A percentile compares a stretch with the other conserved stretches of the same genome.
phyloP scores from a whole-genome alignment of 2,329 filamentous ascomycete genomes.

The Beauveria bassiana region DNA sequence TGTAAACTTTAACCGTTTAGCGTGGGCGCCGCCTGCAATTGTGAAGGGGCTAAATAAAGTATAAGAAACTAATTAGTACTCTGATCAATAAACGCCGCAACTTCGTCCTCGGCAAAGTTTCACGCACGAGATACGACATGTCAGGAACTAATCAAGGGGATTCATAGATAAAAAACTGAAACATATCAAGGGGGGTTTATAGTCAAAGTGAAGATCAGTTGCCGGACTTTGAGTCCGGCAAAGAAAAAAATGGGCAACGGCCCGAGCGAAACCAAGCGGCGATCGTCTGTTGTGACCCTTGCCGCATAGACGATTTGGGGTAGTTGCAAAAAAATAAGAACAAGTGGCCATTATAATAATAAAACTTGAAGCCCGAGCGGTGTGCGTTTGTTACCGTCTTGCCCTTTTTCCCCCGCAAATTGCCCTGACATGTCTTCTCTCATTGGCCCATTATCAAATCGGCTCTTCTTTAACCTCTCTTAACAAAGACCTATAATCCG shows the following conservation, averaged over 20 bases:
- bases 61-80: too few relatives aligned
- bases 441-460: neutral
- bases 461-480: neutral
- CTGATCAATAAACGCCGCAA: too few relatives aligned
- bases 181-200: too few relatives aligned
- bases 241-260: neutral
- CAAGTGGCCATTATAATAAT: neutral
- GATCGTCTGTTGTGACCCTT: constrained; percentile 5
- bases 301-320: constrained; percentile 7
- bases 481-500: neutral
- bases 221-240: neutral
- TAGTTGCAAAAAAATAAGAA: neutral
- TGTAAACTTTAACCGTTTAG: constrained; percentile 2
- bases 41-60: neutral
- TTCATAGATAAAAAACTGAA: too few relatives aligned
- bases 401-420: neutral
- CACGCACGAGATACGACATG: too few relatives aligned
- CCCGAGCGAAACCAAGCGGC: neutral
- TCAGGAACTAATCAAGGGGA: too few relatives aligned
- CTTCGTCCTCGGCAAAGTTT: too few relatives aligned
- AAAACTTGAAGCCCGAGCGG: neutral
- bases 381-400: neutral
- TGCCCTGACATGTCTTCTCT: neutral
- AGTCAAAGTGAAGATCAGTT: too few relatives aligned
- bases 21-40: too few relatives aligned